Evolutionary conservation across 108 stramenopile species (phyloP), one percentile per base, ranked within the genome.

Genomic region (Discostella stelligeroides): DNA sequence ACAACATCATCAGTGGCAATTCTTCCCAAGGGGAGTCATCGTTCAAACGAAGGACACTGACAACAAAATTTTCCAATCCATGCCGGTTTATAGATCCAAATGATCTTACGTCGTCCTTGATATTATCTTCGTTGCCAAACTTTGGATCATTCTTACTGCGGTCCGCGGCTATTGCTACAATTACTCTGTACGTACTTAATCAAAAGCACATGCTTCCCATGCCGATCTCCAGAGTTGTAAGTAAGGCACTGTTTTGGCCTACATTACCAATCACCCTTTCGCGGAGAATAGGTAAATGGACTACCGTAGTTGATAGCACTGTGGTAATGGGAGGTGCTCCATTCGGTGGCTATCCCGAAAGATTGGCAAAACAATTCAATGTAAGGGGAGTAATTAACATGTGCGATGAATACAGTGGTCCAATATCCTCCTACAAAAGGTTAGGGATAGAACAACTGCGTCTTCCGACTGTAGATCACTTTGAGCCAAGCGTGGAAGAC

Each of bases 291-390:
- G 88, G 87, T 25, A 81, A 85, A 75, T 94, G 92, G 92, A 80
- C 76, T 1, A 91, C 88, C 0, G 60, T 50, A 21, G 78, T 94
- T 18, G 92, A 94, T 40, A 84, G 89, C 63, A 82, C 87, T 60
- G 88, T 94, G 12, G 65, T 91, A 0, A 80, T 94, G 49, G 92
- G 92, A 51, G 92, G 90, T 37, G 92, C 90, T 18, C 92, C 92
- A 0, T 83, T 94, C 68, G 82, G 85, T 51, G 63, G 71, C 17
- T 79, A 85, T 66, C 92, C 92, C 2, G 79, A 88, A 37, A 66
- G 49, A 28, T 66, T 94, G 50, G 59, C 74, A 54, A 64, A 88
- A 6, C 63, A 91, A 48, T 80, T 82, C 61, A 73, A 77, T 34
- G 87, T 90, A 43, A 65, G 85, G 18, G 90, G 90, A 24, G 87